Conservation (phyloP, 768 basidiomycete species). For the Dioszegia crocea region DNA sequence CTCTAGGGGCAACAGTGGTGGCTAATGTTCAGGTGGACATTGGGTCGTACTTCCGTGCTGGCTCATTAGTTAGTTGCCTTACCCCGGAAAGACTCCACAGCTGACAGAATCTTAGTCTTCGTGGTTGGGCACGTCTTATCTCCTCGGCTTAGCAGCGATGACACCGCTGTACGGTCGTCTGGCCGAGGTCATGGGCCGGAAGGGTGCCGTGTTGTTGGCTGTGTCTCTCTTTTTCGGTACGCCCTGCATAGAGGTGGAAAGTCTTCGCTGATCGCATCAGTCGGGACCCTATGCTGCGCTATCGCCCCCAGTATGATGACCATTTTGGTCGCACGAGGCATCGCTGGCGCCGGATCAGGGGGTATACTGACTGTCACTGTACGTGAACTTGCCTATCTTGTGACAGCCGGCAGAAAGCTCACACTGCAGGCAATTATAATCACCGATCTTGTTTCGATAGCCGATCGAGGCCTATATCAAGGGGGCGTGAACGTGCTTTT, state of each 20-base stretch:
- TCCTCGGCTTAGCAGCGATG: slow-evolving; percentile 38
- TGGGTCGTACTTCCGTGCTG: slow-evolving; percentile 36
- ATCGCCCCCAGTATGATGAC: slow-evolving; percentile 27
- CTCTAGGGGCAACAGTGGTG: slow-evolving; percentile 33
- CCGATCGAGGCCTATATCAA: slow-evolving; percentile 44
- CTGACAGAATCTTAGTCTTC: slow-evolving; percentile 13
- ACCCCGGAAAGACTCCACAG: background rate
- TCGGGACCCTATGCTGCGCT: slow-evolving; percentile 29
- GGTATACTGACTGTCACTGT: slow-evolving; percentile 38
- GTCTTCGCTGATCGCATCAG: slow-evolving; percentile 10
- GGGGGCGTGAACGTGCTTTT: slow-evolving; percentile 36
- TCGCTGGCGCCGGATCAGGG: slow-evolving; percentile 33
- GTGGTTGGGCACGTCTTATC: slow-evolving; percentile 38
- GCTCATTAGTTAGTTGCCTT: slow-evolving; percentile 25
- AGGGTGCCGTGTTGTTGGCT: slow-evolving; percentile 29
- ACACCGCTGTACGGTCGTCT: slow-evolving; percentile 40
- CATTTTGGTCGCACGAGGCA: slow-evolving; percentile 26
- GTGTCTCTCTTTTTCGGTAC: slow-evolving; percentile 21
- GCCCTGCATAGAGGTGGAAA: background rate
- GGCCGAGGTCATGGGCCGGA: slow-evolving; percentile 26
- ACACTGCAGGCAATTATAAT: slow-evolving; percentile 34
- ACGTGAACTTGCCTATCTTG: background rate
- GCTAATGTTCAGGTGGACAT: slow-evolving; percentile 43
- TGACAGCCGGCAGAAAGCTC: background rate
- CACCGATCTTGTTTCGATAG: slow-evolving; percentile 36